Percentiles rank a stretch among this genome's conserved stretches.
These are phyloP conservation scores for Suillus subluteus DNA, from an alignment of 768 basidiomycete genomes.

Conservation along the genomic window DNA sequence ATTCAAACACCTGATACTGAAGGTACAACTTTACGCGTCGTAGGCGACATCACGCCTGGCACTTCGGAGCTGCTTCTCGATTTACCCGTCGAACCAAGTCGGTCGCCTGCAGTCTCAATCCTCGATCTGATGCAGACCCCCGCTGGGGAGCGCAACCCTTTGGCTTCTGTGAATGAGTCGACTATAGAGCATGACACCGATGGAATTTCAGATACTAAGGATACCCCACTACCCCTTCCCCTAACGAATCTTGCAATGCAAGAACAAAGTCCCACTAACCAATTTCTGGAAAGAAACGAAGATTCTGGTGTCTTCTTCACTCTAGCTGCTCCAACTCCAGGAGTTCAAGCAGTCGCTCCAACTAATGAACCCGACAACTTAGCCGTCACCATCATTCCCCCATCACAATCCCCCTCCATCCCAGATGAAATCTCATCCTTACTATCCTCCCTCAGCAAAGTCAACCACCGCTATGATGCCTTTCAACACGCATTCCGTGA, in stretches of 20 bases:
- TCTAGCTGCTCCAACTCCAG: background rate
- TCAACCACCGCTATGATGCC: slow-evolving; percentile 59
- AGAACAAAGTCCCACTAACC: background rate
- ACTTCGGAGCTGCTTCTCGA: background rate
- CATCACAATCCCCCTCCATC: background rate
- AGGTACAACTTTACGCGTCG: background rate
- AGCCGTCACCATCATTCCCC: background rate
- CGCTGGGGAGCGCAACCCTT: background rate
- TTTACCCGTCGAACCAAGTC: background rate
- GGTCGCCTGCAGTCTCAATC: background rate
- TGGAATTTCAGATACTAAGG: background rate
- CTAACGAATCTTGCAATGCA: background rate
- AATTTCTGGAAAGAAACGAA: background rate
- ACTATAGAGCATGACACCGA: background rate
- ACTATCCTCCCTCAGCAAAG: slow-evolving; percentile 46
- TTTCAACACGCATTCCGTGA: slow-evolving; percentile 68
- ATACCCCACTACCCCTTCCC: background rate
- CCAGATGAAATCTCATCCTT: slow-evolving; percentile 37
- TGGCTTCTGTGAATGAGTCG: background rate
- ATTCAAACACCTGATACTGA: background rate
- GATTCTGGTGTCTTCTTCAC: background rate
- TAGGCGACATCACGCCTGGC: background rate
- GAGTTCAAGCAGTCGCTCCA: background rate
- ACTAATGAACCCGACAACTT: slow-evolving; percentile 1
- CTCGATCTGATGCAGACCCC: background rate